Evolutionary conservation across 352 stramenopile species (phyloP), one percentile per base, ranked within the genome.

Genomic region (Globisporangium orthogonon): DNA sequence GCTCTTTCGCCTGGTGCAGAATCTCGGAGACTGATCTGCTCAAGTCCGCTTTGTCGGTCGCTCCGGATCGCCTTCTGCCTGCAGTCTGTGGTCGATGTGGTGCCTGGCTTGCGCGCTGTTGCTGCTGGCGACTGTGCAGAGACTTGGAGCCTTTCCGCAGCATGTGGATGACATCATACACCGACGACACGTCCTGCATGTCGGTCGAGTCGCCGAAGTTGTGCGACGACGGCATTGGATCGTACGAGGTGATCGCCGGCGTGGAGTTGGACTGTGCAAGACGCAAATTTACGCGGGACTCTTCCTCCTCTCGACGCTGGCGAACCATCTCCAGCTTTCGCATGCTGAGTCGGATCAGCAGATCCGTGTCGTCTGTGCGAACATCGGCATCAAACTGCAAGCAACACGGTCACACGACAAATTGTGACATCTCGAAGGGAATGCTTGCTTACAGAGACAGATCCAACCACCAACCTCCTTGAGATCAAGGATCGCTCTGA

Each of bases 131-230:
- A 11, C 49, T 43, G 4, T 50, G n/a, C 13, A 63, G 45, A 29
- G 61, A 54, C 56, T 60, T 60, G 11, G 43, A n/a, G 15, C 61
- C 61, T 50, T 67, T 67, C 30, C 61, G 55, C 23, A 67, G 50
- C 30, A 59, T 15, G 45, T 63, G 41, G 18, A 64, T 47, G 44
- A 64, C 51, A 18, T 64, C 46, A 41, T 55, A 14, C 28, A 60
- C 51, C 14, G 30, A 30, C n/a, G 48, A 45, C 18, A 52, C 4
- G 31, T 35, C 9, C 18, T 31, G 4, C 9, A 14, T 41, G 35
- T 41, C 35, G 35, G 10, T 11, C 4, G 35, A 14, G 35, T 11
- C 35, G 0, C 35, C 10, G 28, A 33, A 15, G 9, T 40, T n/a
- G 53, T 28, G 28, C 35, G 14, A 29, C 11, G 18, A 37, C 1